Conservation (phyloP, 345 rosid species). For the Cardamine chenopodiifolia region DNA sequence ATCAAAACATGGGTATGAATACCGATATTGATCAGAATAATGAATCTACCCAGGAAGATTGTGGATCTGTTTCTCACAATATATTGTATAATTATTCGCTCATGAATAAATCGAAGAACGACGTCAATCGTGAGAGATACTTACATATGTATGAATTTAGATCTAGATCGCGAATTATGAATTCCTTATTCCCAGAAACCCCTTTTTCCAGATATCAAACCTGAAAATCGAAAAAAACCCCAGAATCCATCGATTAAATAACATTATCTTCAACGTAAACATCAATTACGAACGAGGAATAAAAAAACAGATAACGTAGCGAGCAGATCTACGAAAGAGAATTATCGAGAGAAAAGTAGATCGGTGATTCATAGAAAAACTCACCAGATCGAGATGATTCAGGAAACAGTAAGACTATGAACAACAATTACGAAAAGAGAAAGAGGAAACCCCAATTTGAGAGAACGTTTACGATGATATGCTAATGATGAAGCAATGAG, state of each 20-base stretch:
- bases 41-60: not conserved
- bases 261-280: not conserved
- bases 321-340: slow-evolving; percentile 3
- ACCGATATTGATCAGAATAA: not conserved
- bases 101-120: not conserved
- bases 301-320: not conserved
- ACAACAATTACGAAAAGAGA: not conserved
- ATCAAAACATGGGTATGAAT: not conserved
- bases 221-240: slow-evolving; percentile 11
- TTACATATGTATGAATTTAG: slow-evolving; percentile 21
- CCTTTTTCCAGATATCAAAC: slow-evolving; percentile 37
- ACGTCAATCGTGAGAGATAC: slow-evolving; percentile 5
- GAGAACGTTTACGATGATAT: slow-evolving; percentile 25
- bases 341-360: not conserved
- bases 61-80: not conserved
- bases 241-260: not conserved
- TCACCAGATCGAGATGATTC: slow-evolving; percentile 36
- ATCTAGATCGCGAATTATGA: not conserved
- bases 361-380: slow-evolving; percentile 2
- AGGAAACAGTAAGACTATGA: not conserved
- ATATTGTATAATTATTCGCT: not conserved
- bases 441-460: slow-evolving; percentile 33
- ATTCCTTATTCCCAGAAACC: slow-evolving; percentile 14
- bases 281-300: too few species aligned
- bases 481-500: slow-evolving; percentile 48